phyloP scores from a whole-genome alignment of 306 rosid genomes.

The Vigna mungo region DNA sequence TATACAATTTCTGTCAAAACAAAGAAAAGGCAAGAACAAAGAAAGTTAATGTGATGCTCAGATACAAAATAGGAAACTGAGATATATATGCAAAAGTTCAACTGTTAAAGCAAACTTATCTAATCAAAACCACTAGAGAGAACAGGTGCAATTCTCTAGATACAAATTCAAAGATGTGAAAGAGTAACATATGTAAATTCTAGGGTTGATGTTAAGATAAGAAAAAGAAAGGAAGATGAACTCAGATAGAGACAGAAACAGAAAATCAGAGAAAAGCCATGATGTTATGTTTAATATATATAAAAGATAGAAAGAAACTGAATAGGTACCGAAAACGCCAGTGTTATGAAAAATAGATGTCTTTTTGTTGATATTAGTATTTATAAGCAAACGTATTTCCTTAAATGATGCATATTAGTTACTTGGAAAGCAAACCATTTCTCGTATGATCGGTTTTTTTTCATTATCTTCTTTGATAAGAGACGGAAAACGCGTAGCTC shows the following conservation, averaged over 20 bases:
- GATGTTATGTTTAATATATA: too few relatives aligned
- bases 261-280: too few relatives aligned
- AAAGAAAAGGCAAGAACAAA: too few relatives aligned
- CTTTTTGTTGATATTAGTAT: background rate
- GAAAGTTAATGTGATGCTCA: background rate
- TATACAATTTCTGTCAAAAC: too few relatives aligned
- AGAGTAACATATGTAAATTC: background rate
- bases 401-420: background rate
- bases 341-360: too few relatives aligned
- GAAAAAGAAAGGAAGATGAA: too few relatives aligned
- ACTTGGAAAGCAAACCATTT: background rate
- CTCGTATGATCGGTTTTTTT: too few relatives aligned
- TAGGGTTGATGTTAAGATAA: background rate
- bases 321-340: too few relatives aligned
- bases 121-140: too few relatives aligned
- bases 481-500: background rate
- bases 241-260: too few relatives aligned
- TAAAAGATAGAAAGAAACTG: too few relatives aligned
- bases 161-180: background rate
- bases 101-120: too few relatives aligned
- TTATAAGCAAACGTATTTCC: background rate
- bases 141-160: background rate
- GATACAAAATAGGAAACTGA: background rate
- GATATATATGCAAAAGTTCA: background rate
- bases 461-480: background rate